Percentiles rank a stretch among this genome's conserved stretches.
Conservation (phyloP, 352 stramenopile genomes). For the Phytophthora rubi region DNA sequence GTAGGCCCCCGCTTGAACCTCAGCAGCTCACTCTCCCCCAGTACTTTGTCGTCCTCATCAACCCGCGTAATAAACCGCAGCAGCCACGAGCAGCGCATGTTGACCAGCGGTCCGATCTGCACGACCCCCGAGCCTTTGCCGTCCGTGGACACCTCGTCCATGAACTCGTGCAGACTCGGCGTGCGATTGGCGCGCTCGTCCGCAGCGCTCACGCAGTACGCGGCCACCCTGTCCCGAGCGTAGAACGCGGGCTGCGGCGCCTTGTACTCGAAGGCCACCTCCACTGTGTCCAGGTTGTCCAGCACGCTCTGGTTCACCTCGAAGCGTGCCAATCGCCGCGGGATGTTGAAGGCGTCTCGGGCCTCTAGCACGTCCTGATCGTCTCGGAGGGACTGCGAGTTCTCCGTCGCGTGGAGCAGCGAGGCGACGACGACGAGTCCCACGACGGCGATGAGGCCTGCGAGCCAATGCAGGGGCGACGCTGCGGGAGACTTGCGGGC, state of each 20-base stretch:
- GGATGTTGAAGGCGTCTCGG: slow-evolving; percentile 26
- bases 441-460: slow-evolving; percentile 19
- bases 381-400: slow-evolving; percentile 8
- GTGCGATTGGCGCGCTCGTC: slow-evolving; percentile 28
- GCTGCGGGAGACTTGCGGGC: slow-evolving; percentile 11
- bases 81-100: slow-evolving; percentile 57
- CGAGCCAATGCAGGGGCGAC: slow-evolving; percentile 17
- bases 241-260: slow-evolving; percentile 36
- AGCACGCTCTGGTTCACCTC: slow-evolving; percentile 36
- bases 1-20: slow-evolving; percentile 40
- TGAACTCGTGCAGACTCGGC: slow-evolving; percentile 29
- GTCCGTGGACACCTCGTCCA: slow-evolving; percentile 33
- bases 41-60: slow-evolving; percentile 16
- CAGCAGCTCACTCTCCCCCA: slow-evolving; percentile 42
- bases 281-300: slow-evolving; percentile 40
- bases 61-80: slow-evolving; percentile 46
- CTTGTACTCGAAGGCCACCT: slow-evolving; percentile 48
- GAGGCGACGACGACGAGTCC: slow-evolving; percentile 26
- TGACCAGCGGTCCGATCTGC: slow-evolving; percentile 47
- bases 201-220: slow-evolving; percentile 39
- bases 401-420: slow-evolving; percentile 21
- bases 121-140: slow-evolving; percentile 31
- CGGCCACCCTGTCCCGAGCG: slow-evolving; percentile 28
- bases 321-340: slow-evolving; percentile 33
- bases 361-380: slow-evolving; percentile 19